Percentiles rank a stretch among this genome's conserved stretches.
Evolutionary conservation across 2,329 filamentous ascomycete genomes (phyloP).

Genomic region (Bertia moriformis): DNA sequence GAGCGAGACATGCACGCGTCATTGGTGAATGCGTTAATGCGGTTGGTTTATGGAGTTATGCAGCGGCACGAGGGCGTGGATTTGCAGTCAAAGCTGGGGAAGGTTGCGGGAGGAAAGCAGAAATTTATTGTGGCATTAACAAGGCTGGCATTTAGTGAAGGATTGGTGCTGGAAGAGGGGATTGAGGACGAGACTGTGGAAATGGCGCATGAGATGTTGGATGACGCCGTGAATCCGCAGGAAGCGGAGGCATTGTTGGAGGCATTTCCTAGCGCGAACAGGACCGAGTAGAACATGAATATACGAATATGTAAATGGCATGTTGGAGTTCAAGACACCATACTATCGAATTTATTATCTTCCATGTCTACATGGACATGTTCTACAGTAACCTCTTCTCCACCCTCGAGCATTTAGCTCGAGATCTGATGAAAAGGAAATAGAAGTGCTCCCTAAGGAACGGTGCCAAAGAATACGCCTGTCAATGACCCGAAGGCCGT

Average conservation of each 20-base stretch:
- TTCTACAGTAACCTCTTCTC: no score
- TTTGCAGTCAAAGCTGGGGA: neutral
- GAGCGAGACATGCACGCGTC: neutral
- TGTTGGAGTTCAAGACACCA: no score
- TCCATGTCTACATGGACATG: no score
- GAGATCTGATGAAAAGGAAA: conserved; percentile 1
- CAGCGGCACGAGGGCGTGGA: neutral
- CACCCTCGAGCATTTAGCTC: neutral
- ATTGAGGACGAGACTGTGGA: conserved; percentile 68
- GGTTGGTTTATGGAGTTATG: neutral
- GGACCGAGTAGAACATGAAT: no score
- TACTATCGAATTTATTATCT: no score
- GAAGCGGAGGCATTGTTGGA: neutral
- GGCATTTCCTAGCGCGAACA: neutral
- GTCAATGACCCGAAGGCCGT: conserved; percentile 1
- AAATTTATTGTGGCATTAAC: neutral
- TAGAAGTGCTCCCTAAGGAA: neutral
- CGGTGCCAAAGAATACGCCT: conserved; percentile 1
- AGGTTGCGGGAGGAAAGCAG: neutral
- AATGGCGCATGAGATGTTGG: conserved; percentile 67
- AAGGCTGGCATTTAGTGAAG: conserved; percentile 28
- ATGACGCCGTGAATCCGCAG: conserved; percentile 59
- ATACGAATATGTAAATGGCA: no score
- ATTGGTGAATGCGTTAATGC: neutral
- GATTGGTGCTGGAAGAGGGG: conserved; percentile 60